Evolutionary conservation across 208 protist species (phyloP).

Genomic region (Herpetomonas tarakana): DNA sequence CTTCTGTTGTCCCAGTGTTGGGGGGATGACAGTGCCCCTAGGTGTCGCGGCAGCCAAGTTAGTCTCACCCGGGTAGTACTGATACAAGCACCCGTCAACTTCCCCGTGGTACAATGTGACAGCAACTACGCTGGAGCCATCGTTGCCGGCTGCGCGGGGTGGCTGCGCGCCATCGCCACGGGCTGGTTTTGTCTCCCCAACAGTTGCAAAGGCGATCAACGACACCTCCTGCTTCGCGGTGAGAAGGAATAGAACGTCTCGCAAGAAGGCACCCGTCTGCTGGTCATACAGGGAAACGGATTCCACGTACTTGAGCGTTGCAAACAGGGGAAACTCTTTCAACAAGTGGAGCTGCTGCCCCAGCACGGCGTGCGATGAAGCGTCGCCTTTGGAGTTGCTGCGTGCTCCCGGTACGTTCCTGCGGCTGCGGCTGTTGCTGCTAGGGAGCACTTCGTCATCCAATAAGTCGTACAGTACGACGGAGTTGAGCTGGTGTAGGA

Average conservation of each 20-base stretch:
- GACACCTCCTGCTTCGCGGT: constrained; percentile 75
- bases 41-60: constrained; percentile 43
- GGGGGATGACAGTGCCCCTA: neutral
- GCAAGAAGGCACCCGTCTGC: constrained; percentile 10
- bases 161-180: neutral
- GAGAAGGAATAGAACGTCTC: constrained; percentile 75
- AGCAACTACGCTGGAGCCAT: neutral
- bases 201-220: constrained; percentile 37
- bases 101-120: constrained; percentile 60
- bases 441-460: too few relatives aligned
- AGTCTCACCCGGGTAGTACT: constrained; percentile 53
- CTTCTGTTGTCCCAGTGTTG: neutral
- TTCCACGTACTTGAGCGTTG: constrained; percentile 67
- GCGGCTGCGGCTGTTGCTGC: too few relatives aligned
- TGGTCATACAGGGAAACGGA: constrained; percentile 45
- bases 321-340: constrained; percentile 53
- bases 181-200: neutral
- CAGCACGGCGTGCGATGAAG: neutral
- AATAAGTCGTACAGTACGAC: constrained; percentile 1
- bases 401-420: too few relatives aligned
- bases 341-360: constrained; percentile 21
- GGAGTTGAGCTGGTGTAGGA: neutral
- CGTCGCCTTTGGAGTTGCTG: too few relatives aligned
- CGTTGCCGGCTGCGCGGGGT: neutral
- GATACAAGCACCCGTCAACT: constrained; percentile 51